Conservation (phyloP, 345 rosid genomes). For the Eucalyptus fibrosa region DNA sequence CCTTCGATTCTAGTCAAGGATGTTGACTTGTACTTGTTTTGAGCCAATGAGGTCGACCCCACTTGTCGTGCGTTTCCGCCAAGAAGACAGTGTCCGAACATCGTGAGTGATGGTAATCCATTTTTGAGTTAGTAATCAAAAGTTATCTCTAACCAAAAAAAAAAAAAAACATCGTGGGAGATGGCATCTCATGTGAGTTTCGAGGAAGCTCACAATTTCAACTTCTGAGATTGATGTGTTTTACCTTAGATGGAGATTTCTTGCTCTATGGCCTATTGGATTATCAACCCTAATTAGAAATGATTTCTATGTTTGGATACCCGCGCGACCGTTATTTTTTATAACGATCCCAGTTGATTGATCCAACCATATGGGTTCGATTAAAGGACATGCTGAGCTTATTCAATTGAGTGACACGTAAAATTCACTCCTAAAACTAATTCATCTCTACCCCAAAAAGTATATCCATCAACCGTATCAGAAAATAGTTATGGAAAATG, state of each 20-base stretch:
- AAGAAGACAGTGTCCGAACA: neutral
- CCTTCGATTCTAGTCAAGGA: neutral
- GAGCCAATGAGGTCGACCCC: neutral
- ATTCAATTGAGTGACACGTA: neutral
- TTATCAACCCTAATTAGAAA: neutral
- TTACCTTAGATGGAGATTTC: neutral
- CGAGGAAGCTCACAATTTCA: neutral
- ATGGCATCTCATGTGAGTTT: neutral
- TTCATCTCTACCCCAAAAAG: too few relatives aligned
- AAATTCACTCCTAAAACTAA: too few relatives aligned
- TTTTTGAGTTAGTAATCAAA: too few relatives aligned
- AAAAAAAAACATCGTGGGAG: neutral
- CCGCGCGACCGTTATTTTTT: accelerated
- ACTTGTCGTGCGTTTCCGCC: neutral
- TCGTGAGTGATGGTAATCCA: neutral
- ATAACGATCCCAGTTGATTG: neutral
- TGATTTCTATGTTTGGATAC: neutral
- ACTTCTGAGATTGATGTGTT: neutral
- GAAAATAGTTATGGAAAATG: accelerated
- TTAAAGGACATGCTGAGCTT: too few relatives aligned
- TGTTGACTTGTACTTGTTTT: neutral
- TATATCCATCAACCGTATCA: accelerated
- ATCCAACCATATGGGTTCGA: neutral
- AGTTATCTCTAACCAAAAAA: too few relatives aligned
- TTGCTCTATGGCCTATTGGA: neutral